Conservation (phyloP, 2,329 filamentous ascomycete species). For the Gaeumannomyces sp. region DNA sequence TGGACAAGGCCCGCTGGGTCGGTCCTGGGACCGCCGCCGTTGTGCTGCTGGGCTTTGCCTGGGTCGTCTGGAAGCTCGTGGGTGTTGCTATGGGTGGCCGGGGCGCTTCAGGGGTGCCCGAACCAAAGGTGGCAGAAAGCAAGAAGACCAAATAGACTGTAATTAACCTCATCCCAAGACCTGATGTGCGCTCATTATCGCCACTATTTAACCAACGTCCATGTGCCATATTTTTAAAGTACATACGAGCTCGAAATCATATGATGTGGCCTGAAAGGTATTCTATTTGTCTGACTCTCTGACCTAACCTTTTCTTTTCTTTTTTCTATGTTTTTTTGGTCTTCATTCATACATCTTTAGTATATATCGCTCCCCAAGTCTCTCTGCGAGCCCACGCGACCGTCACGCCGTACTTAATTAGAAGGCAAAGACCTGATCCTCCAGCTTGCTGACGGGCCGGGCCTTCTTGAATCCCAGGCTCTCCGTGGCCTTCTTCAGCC, state of each 20-base stretch:
- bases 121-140: slow-evolving; percentile 17
- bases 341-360: neutral
- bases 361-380: neutral
- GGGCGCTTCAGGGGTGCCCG: slow-evolving; percentile 13
- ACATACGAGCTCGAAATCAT: neutral
- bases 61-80: slow-evolving; percentile 58
- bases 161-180: too few relatives aligned
- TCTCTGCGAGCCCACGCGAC: neutral
- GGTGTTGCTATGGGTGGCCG: slow-evolving; percentile 17
- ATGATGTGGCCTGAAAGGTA: neutral
- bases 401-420: slow-evolving; percentile 25
- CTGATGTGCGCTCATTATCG: neutral
- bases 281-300: neutral
- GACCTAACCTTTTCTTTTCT: neutral
- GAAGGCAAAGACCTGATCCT: slow-evolving; percentile 97
- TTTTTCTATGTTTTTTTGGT: neutral
- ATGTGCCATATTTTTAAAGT: neutral
- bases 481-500: slow-evolving; percentile 94
- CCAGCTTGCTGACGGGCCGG: slow-evolving; percentile 90
- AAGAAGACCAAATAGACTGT: slow-evolving; percentile 12
- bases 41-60: slow-evolving; percentile 60
- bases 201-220: neutral
- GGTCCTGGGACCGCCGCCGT: slow-evolving; percentile 50
- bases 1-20: slow-evolving; percentile 43
- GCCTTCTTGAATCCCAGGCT: slow-evolving; percentile 87